These are phyloP conservation scores for Naganishia onofrii DNA, from an alignment of 768 basidiomycete species.

Conservation along the genomic window DNA sequence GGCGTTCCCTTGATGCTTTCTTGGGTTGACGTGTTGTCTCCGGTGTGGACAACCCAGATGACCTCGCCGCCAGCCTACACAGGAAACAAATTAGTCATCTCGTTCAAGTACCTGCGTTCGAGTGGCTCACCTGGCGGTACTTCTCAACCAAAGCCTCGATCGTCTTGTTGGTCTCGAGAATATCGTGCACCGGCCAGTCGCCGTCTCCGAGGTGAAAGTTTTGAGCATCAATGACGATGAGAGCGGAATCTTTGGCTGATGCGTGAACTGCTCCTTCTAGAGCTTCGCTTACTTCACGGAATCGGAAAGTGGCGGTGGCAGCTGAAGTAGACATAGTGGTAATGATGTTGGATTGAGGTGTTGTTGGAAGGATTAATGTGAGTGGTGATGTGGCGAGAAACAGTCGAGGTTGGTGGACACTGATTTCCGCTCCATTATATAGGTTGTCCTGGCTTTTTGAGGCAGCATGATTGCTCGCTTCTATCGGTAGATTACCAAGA, in stretches of 20 bases:
- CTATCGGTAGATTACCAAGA: too few species aligned
- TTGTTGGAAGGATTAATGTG: background rate
- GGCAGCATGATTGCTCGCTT: too few species aligned
- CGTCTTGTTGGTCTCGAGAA: constrained; percentile 5
- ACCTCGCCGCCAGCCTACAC: background rate
- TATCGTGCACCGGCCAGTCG: constrained; percentile 9
- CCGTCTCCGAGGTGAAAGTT: constrained; percentile 17
- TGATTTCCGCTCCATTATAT: too few species aligned
- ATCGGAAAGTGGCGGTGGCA: constrained; percentile 17
- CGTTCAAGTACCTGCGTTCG: background rate
- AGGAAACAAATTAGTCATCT: background rate
- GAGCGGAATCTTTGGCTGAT: constrained; percentile 10
- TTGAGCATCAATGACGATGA: constrained; percentile 19
- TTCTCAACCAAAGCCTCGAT: constrained; percentile 2
- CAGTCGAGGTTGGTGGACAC: too few species aligned
- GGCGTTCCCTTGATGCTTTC: constrained; percentile 10
- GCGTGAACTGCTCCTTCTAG: background rate
- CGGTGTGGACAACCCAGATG: constrained; percentile 10
- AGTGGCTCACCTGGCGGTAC: background rate
- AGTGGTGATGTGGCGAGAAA: background rate
- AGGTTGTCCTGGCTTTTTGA: too few species aligned
- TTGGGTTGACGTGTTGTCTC: constrained; percentile 9
- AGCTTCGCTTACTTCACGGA: background rate
- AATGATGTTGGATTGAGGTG: too few species aligned
- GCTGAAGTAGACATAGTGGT: too few species aligned